Conservation (phyloP, 2,329 filamentous ascomycete genomes). For the Tolypocladium ophioglossoides region DNA sequence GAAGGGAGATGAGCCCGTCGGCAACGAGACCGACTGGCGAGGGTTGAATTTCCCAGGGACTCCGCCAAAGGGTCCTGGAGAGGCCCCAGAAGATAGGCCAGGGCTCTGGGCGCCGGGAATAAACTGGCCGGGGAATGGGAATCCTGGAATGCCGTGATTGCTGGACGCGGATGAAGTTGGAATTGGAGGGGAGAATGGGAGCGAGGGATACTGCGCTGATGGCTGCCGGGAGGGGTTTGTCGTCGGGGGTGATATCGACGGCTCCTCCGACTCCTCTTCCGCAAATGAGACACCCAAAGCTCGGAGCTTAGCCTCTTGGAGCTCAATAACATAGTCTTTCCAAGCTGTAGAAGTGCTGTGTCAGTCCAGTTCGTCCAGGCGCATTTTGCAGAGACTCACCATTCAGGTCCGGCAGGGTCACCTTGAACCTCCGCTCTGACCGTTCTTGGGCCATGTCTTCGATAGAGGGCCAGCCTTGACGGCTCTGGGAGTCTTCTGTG, state of each 20-base stretch:
- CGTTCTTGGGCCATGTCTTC: slow-evolving; percentile 48
- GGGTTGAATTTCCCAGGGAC: slow-evolving; percentile 52
- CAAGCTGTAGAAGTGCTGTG: slow-evolving; percentile 31
- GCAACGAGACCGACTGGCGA: slow-evolving; percentile 61
- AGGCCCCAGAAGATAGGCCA: slow-evolving; percentile 53
- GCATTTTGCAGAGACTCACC: slow-evolving; percentile 23
- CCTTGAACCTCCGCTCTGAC: slow-evolving; percentile 39
- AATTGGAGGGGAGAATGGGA: slow-evolving; percentile 76
- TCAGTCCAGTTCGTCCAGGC: slow-evolving; percentile 5
- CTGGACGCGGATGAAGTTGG: slow-evolving; percentile 70
- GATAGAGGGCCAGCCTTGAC: slow-evolving; percentile 55
- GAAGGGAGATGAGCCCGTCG: slow-evolving; percentile 54
- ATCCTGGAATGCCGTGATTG: slow-evolving; percentile 45
- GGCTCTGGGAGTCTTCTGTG: slow-evolving; percentile 48
- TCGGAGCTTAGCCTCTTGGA: slow-evolving; percentile 85
- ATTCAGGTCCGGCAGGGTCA: slow-evolving; percentile 61
- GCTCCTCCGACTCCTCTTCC: slow-evolving; percentile 56
- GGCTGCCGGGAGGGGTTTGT: slow-evolving; percentile 54
- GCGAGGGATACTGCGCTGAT: slow-evolving; percentile 62
- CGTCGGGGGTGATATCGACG: slow-evolving; percentile 56
- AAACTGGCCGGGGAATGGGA: slow-evolving; percentile 48
- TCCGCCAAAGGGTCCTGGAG: slow-evolving; percentile 59
- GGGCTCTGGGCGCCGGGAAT: slow-evolving; percentile 53
- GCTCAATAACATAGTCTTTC: slow-evolving; percentile 69
- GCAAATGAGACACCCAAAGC: slow-evolving; percentile 80